phyloP scores from a whole-genome alignment of 805 yeast genomes.

The Dipodascus geniculatus region DNA sequence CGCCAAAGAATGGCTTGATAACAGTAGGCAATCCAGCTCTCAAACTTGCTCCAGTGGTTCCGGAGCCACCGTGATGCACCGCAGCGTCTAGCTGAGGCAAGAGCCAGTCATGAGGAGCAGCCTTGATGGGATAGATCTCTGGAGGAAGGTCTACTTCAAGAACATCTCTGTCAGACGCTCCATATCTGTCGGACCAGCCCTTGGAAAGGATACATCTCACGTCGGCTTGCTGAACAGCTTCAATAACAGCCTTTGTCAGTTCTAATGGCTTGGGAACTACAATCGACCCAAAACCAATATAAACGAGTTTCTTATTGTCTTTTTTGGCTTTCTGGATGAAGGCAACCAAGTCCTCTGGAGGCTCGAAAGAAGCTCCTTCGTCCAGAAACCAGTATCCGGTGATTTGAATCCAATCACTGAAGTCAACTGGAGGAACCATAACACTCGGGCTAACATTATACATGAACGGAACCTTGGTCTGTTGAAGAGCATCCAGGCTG shows the following conservation, averaged over 20 bases:
- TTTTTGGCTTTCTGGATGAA: slow-evolving; percentile 53
- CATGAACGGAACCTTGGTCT: slow-evolving; percentile 71
- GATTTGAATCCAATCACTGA: slow-evolving; percentile 89
- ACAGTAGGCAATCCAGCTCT: slow-evolving; percentile 82
- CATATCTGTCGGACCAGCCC: slow-evolving; percentile 83
- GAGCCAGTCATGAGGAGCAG: slow-evolving; percentile 89
- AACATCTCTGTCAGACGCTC: slow-evolving; percentile 26
- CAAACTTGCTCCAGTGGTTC: slow-evolving; percentile 88
- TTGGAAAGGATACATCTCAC: slow-evolving; percentile 81
- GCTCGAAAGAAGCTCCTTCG: slow-evolving; percentile 45
- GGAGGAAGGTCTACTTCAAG: slow-evolving; percentile 44
- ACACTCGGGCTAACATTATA: slow-evolving; percentile 83
- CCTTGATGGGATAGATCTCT: slow-evolving; percentile 56
- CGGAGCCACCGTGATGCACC: slow-evolving; percentile 96
- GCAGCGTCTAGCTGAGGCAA: slow-evolving; percentile 85
- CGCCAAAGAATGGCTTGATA: slow-evolving; percentile 92
- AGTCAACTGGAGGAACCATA: slow-evolving; percentile 87
- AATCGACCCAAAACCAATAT: slow-evolving; percentile 93
- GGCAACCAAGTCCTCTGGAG: slow-evolving; percentile 43
- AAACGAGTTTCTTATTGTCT: slow-evolving; percentile 61
- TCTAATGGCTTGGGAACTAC: slow-evolving; percentile 76
- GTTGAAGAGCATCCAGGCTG: slow-evolving; percentile 57
- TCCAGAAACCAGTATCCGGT: slow-evolving; percentile 94
- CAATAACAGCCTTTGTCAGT: slow-evolving; percentile 64
- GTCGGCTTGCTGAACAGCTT: slow-evolving; percentile 68